Evolutionary conservation across 257 asterid species (phyloP).

Genomic region (Capsicum rhomboideum): DNA sequence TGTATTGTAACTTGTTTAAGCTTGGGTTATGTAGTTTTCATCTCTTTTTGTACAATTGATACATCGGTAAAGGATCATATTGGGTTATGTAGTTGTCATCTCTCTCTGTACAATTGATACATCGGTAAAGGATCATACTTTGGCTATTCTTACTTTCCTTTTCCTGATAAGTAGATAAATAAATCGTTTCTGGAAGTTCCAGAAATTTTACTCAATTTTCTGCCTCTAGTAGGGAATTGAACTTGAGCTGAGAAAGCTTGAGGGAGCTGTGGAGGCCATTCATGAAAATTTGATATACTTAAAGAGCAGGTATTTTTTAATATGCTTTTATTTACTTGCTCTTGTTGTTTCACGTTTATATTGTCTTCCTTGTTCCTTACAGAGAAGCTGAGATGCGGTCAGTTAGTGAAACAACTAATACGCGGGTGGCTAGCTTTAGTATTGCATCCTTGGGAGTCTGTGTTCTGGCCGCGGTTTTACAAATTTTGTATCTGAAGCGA

Average conservation of each 20-base stretch:
- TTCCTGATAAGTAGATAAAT: background rate
- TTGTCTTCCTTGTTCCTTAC: constrained; percentile 1
- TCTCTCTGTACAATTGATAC: too few species aligned
- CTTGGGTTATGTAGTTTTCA: background rate
- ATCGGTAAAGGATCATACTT: background rate
- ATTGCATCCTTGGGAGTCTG: constrained; percentile 65
- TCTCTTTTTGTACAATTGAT: background rate
- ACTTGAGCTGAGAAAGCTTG: constrained; percentile 87
- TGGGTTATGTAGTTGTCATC: too few species aligned
- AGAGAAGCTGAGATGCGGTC: constrained; percentile 81
- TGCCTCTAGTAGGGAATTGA: constrained; percentile 63
- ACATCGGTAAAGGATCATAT: too few species aligned
- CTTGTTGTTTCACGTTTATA: background rate
- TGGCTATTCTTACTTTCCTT: background rate
- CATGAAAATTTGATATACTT: constrained; percentile 74
- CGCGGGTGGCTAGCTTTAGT: constrained; percentile 79
- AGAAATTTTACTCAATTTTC: background rate
- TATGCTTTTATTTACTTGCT: too few species aligned
- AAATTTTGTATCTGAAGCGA: constrained; percentile 52
- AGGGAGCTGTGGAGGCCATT: constrained; percentile 84
- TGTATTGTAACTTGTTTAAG: background rate
- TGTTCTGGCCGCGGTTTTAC: constrained; percentile 44
- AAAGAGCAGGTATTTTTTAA: constrained; percentile 51
- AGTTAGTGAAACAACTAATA: constrained; percentile 56
- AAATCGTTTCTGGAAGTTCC: background rate